Percentiles rank a stretch among this genome's conserved stretches.
phyloP scores from a whole-genome alignment of 2,329 filamentous ascomycete genomes.

The Colletotrichum costaricense region DNA sequence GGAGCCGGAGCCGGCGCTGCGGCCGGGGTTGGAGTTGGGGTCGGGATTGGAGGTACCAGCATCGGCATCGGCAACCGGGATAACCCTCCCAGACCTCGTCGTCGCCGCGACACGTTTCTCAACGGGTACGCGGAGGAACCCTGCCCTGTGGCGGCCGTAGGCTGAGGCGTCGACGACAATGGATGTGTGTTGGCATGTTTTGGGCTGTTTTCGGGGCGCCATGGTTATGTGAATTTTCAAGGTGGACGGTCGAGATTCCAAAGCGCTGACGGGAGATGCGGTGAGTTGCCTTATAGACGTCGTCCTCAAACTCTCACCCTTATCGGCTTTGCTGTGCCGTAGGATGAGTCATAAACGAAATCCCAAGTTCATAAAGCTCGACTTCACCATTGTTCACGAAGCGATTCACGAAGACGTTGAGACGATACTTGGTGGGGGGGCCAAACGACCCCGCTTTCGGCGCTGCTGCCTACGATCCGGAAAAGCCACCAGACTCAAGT shows the following conservation, averaged over 20 bases:
- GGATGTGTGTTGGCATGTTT: constrained; percentile 10
- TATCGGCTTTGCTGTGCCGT: background rate
- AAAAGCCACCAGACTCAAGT: background rate
- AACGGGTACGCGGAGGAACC: constrained; percentile 43
- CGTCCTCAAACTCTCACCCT: background rate
- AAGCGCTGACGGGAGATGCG: rapidly evolving
- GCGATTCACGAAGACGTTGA: background rate
- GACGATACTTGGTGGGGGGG: background rate
- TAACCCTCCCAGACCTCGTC: constrained; percentile 42
- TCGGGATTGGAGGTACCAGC: background rate
- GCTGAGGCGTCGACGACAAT: constrained; percentile 15
- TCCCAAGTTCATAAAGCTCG: too few species aligned
- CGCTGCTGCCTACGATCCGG: constrained; percentile 16
- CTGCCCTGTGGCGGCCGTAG: constrained; percentile 15
- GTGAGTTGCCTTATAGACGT: background rate
- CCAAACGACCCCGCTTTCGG: constrained; percentile 11
- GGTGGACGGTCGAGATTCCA: background rate
- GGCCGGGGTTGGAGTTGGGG: background rate
- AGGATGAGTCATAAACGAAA: background rate
- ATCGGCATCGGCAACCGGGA: too few species aligned
- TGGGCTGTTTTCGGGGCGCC: constrained; percentile 12
- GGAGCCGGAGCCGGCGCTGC: background rate
- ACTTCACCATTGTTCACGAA: background rate
- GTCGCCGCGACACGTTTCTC: constrained; percentile 45
- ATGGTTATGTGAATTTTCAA: background rate